Evolutionary conservation across 352 stramenopile species (phyloP), one percentile per base, ranked within the genome.

Genomic region (Globisporangium nodosum): DNA sequence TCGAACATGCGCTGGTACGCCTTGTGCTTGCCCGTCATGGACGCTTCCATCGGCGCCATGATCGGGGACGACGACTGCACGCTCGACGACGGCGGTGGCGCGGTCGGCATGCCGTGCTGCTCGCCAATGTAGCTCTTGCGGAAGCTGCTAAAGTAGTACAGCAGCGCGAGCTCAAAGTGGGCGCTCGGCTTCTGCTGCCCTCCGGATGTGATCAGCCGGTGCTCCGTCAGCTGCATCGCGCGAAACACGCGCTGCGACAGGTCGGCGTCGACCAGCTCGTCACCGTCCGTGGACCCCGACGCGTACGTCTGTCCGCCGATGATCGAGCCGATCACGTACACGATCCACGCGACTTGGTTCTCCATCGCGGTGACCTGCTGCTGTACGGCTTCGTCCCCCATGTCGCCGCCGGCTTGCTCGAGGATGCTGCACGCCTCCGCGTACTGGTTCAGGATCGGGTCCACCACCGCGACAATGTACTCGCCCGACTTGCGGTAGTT

Each of bases 1-100:
- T 99, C 96, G 70, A 99, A 99, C 88, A 99, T 98, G 56, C 93
- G 87, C 71, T 97, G 76, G 71, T 98, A 98, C 45, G 96, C 85
- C 76, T 97, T 98, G 82, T 96, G 85, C 66, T 98, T 98, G 20
- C 78, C 91, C 8, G 90, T 96, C 49, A 92, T 79, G n/a, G 68
- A 61, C 31, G 61, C 83, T 61, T 81, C 85, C 30, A 63, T 83
- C 58, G 68, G 79, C 64, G 80, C 90, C 88, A 80, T 97, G 63
- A 87, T 90, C 70, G 86, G 83, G 16, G 80, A 90, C 8, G 76
- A 85, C 5, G n/a, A 16, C 54, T 81, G 78, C 67, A 86, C 76
- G 30, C 61, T 64, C 21, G 73, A 60, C 8, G 80, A 85, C 20
- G 79, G 81, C 15, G 72, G 78, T 13, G 79, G 74, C 9, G 79